Percentiles rank a stretch among this genome's conserved stretches.
Conservation (phyloP, 768 basidiomycete genomes). For the Chalciporus sphaerocephalus region DNA sequence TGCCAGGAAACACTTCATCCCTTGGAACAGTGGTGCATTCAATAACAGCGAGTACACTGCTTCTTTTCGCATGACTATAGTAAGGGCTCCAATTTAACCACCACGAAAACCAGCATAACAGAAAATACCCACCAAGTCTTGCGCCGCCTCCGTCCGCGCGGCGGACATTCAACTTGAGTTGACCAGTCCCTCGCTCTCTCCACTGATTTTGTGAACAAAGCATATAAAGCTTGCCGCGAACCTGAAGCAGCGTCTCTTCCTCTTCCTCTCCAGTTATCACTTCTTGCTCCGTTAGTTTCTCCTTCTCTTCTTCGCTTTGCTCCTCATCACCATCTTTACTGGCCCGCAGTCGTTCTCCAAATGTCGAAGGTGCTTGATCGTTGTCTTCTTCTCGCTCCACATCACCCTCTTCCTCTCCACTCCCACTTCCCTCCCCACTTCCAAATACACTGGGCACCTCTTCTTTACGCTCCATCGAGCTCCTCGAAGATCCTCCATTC, state of each 20-base stretch:
- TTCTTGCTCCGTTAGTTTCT: slow-evolving; percentile 61
- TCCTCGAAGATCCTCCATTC: slow-evolving; percentile 37
- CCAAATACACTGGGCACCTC: slow-evolving; percentile 27
- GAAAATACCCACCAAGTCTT: slow-evolving; percentile 49
- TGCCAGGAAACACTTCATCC: slow-evolving; percentile 68
- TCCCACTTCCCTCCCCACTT: slow-evolving; percentile 35
- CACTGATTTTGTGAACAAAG: slow-evolving; percentile 57
- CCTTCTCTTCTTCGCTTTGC: slow-evolving; percentile 38
- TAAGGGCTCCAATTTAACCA: slow-evolving; percentile 8
- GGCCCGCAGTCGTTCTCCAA: slow-evolving; percentile 66
- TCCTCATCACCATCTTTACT: slow-evolving; percentile 57
- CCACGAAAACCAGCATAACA: not conserved
- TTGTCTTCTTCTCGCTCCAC: slow-evolving; percentile 28
- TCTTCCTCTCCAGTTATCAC: slow-evolving; percentile 80
- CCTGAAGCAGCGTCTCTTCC: slow-evolving; percentile 71
- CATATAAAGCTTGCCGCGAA: slow-evolving; percentile 70
- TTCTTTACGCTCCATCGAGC: slow-evolving; percentile 42
- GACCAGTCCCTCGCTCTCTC: slow-evolving; percentile 76
- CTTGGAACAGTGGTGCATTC: slow-evolving; percentile 71
- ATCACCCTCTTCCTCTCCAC: slow-evolving; percentile 44
- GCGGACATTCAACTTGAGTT: slow-evolving; percentile 64
- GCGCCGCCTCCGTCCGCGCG: slow-evolving; percentile 62
- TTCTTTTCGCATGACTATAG: slow-evolving; percentile 79
- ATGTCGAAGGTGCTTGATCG: slow-evolving; percentile 37
- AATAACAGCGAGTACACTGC: slow-evolving; percentile 72